These are phyloP conservation scores for Arthrocladium fulminans DNA, from an alignment of 2,329 filamentous ascomycete genomes.

Conservation along the genomic window DNA sequence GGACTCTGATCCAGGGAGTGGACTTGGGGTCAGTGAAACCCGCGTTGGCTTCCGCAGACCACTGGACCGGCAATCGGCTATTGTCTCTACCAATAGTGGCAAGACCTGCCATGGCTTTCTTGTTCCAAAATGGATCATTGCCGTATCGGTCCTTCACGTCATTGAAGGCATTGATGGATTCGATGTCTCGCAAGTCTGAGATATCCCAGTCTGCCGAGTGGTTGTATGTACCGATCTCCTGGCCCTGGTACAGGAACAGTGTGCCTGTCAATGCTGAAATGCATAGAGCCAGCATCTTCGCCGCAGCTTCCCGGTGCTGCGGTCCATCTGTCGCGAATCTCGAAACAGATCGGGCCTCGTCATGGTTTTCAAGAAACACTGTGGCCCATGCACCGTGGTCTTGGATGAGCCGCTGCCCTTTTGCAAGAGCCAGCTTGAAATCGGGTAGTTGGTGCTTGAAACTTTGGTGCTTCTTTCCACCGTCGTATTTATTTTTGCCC, in stretches of 20 bases:
- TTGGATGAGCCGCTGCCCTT: constrained; percentile 47
- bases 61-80: constrained; percentile 63
- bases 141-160: constrained; percentile 29
- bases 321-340: constrained; percentile 45
- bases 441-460: constrained; percentile 31
- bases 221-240: constrained; percentile 51
- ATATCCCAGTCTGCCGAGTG: constrained; percentile 41
- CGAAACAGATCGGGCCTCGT: constrained; percentile 52
- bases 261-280: constrained; percentile 47
- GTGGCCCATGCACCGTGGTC: constrained; percentile 56
- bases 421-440: constrained; percentile 46
- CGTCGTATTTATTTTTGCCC: constrained; percentile 12
- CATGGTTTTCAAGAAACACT: constrained; percentile 58
- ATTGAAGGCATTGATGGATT: constrained; percentile 34
- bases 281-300: constrained; percentile 53
- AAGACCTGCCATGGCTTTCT: constrained; percentile 44
- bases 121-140: constrained; percentile 31
- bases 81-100: constrained; percentile 51
- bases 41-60: constrained; percentile 50
- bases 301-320: constrained; percentile 41
- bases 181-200: constrained; percentile 27
- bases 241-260: constrained; percentile 49
- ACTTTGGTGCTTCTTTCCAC: constrained; percentile 19
- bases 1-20: constrained; percentile 62
- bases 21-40: constrained; percentile 50